Conservation (phyloP, 306 rosid genomes). For the Sicyos edulis region DNA sequence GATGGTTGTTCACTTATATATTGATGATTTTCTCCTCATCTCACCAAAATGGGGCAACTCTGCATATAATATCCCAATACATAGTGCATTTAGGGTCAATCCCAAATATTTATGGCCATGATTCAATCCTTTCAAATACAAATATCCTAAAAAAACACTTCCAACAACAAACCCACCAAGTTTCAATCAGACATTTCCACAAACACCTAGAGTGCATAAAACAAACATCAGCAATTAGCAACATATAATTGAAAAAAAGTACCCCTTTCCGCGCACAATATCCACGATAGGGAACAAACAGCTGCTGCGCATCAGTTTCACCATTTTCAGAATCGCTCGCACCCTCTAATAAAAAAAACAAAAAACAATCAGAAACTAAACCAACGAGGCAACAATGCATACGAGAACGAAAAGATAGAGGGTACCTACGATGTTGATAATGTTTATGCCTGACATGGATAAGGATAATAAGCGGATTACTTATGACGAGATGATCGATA, state of each 20-base stretch:
- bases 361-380: constrained; percentile 12
- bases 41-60: too few relatives aligned
- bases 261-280: constrained; percentile 63
- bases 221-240: background rate
- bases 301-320: too few relatives aligned
- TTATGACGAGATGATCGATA: constrained; percentile 45
- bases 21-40: too few relatives aligned
- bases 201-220: too few relatives aligned
- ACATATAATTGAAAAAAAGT: background rate
- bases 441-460: constrained; percentile 59
- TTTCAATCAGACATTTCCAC: too few relatives aligned
- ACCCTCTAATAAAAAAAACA: constrained; percentile 33
- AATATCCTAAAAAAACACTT: background rate
- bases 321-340: constrained; percentile 31
- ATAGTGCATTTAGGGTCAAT: too few relatives aligned
- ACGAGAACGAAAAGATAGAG: constrained; percentile 22
- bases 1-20: too few relatives aligned
- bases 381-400: background rate
- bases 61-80: too few relatives aligned
- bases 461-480: constrained; percentile 43
- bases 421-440: constrained; percentile 66
- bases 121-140: constrained; percentile 7
- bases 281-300: constrained; percentile 57
- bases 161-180: too few relatives aligned
- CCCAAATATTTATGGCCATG: background rate